Conservation (phyloP, 1,284 basidiomycete genomes). For the Ceratobasidium sp. region DNA sequence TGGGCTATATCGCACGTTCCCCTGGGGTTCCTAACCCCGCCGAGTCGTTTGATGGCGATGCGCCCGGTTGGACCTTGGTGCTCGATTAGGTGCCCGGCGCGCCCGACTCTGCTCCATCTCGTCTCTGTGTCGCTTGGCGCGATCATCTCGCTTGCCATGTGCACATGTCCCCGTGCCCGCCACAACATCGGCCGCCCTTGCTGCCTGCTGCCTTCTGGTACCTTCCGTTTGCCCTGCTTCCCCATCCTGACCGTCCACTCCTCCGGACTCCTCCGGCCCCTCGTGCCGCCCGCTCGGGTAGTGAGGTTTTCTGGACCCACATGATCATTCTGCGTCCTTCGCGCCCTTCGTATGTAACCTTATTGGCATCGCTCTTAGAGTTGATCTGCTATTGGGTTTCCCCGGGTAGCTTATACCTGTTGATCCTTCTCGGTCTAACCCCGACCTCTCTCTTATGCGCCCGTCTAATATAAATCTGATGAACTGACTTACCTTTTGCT, state of each 20-base stretch:
- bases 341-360: slow-evolving; percentile 38
- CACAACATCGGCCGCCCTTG: slow-evolving; percentile 42
- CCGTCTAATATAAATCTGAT: slow-evolving; percentile 39
- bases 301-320: slow-evolving; percentile 22
- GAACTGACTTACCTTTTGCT: slow-evolving; percentile 40
- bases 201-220: slow-evolving; percentile 30
- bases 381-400: slow-evolving; percentile 23
- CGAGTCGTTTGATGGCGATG: slow-evolving; percentile 39
- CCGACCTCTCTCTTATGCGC: slow-evolving; percentile 22
- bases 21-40: slow-evolving; percentile 35
- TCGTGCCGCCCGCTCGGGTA: slow-evolving; percentile 23
- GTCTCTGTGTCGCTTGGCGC: slow-evolving; percentile 38
- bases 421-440: slow-evolving; percentile 30
- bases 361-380: slow-evolving; percentile 26
- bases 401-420: slow-evolving; percentile 17
- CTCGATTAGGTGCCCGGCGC: slow-evolving; percentile 21
- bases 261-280: slow-evolving; percentile 19
- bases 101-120: slow-evolving; percentile 34
- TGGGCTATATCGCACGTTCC: not conserved
- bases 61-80: slow-evolving; percentile 21
- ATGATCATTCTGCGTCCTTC: slow-evolving; percentile 39
- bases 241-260: slow-evolving; percentile 21
- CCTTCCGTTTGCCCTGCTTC: slow-evolving; percentile 36
- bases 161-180: slow-evolving; percentile 32
- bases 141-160: slow-evolving; percentile 42